A percentile compares a stretch with the other conserved stretches of the same genome.
These are phyloP conservation scores for Aspergillus sp. DNA, from an alignment of 2,329 filamentous ascomycete species.

Conservation along the genomic window DNA sequence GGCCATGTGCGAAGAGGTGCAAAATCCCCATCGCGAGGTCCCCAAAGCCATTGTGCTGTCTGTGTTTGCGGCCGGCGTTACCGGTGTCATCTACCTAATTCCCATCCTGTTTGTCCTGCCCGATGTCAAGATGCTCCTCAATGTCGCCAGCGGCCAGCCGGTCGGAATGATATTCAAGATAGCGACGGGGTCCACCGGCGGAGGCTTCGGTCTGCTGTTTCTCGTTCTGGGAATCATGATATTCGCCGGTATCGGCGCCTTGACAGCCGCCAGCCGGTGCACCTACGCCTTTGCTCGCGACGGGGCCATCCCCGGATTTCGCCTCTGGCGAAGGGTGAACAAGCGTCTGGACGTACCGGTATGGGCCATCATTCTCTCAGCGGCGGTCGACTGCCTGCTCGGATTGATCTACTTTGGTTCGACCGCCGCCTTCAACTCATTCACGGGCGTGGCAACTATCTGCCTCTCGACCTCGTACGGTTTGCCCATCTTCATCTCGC, in stretches of 20 bases:
- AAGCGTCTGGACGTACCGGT: conserved; percentile 67
- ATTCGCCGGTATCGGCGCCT: conserved; percentile 72
- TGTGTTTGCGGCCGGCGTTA: conserved; percentile 65
- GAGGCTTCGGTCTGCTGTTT: conserved; percentile 74
- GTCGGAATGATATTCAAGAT: conserved; percentile 74
- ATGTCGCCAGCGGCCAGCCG: conserved; percentile 70
- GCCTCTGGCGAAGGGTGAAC: conserved; percentile 66
- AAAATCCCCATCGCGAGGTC: conserved; percentile 66
- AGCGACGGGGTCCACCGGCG: conserved; percentile 69
- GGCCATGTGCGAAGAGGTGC: conserved; percentile 71
- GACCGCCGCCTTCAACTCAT: conserved; percentile 73
- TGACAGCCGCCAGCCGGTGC: conserved; percentile 72
- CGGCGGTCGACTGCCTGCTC: conserved; percentile 66
- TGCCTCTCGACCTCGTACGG: conserved; percentile 74
- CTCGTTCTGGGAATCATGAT: conserved; percentile 74
- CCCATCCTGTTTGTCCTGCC: conserved; percentile 76
- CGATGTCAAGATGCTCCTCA: conserved; percentile 62
- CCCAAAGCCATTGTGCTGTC: conserved; percentile 70
- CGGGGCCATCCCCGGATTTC: conserved; percentile 69
- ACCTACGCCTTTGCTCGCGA: conserved; percentile 76
- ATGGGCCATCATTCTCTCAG: conserved; percentile 67
- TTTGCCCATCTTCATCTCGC: conserved; percentile 69
- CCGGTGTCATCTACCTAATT: conserved; percentile 67
- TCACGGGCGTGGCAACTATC: conserved; percentile 78
- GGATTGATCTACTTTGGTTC: conserved; percentile 79